Evolutionary conservation across 352 stramenopile genomes (phyloP).

Genomic region (Globisporangium viniferum): DNA sequence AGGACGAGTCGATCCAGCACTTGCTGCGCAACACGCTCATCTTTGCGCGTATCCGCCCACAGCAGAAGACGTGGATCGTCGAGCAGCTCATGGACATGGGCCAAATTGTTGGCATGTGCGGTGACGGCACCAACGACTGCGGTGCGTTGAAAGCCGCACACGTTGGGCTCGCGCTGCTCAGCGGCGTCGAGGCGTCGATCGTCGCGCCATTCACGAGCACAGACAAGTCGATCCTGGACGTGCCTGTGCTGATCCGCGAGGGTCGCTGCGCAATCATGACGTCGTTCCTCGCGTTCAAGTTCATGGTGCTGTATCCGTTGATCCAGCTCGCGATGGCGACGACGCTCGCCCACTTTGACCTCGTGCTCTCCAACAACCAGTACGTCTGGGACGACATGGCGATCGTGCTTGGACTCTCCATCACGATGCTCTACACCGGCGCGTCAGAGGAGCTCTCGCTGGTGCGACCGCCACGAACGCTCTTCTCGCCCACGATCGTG

Average conservation of each 20-base stretch:
- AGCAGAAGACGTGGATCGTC: neutral
- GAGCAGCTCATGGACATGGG: neutral
- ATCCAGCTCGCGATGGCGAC: neutral
- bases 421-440: neutral
- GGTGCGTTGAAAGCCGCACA: constrained; percentile 87
- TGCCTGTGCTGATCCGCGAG: constrained; percentile 77
- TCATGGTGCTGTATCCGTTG: constrained; percentile 49
- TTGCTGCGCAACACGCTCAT: neutral
- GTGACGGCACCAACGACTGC: constrained; percentile 86
- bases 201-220: constrained; percentile 88
- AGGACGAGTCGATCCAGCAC: neutral
- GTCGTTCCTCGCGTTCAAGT: constrained; percentile 54
- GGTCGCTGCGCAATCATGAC: constrained; percentile 73
- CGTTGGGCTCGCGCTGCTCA: constrained; percentile 70
- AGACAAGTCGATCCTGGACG: constrained; percentile 66
- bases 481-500: neutral
- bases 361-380: neutral
- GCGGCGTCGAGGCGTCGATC: constrained; percentile 59
- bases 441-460: neutral
- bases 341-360: neutral
- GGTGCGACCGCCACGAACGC: neutral
- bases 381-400: neutral
- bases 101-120: constrained; percentile 54
- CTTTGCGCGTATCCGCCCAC: neutral
- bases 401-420: neutral